phyloP scores from a whole-genome alignment of 208 protist species.

The Eutreptiella sp. region DNA sequence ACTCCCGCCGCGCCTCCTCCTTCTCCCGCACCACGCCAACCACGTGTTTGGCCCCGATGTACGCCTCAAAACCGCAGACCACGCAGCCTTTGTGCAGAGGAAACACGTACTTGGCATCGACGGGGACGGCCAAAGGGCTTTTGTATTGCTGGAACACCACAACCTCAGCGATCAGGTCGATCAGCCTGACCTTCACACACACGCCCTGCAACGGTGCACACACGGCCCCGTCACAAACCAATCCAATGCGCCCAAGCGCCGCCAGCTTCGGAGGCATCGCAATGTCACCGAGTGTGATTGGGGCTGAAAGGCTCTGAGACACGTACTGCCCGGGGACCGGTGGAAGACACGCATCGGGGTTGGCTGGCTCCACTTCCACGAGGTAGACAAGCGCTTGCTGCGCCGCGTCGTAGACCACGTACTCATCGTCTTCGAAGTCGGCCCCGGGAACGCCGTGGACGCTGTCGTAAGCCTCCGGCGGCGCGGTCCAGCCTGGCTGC shows the following conservation, averaged over 20 bases:
- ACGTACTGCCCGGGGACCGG: not conserved
- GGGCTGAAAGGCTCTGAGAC: not conserved
- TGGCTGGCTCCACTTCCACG: constrained; percentile 36
- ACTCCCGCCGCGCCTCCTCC: constrained; percentile 38
- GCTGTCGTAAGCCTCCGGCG: constrained; percentile 38
- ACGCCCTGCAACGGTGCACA: constrained; percentile 8
- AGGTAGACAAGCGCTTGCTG: constrained; percentile 42
- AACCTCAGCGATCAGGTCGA: constrained; percentile 28
- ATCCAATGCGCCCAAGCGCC: not conserved
- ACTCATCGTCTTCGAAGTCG: constrained; percentile 43
- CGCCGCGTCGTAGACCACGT: constrained; percentile 40
- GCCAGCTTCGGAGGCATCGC: too few species aligned
- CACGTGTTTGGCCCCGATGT: constrained; percentile 45
- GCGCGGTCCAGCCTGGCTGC: too few species aligned
- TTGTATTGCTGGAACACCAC: constrained; percentile 29
- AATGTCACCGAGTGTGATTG: not conserved
- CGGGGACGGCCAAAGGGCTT: constrained; percentile 19
- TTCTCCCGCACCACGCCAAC: constrained; percentile 46
- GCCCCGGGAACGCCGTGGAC: constrained; percentile 25
- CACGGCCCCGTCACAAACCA: not conserved
- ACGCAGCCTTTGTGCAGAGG: constrained; percentile 28
- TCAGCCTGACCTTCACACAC: constrained; percentile 20
- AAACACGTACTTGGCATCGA: constrained; percentile 48
- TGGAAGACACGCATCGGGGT: not conserved
- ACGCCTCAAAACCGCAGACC: constrained; percentile 40